Base-by-base conservation (phyloP, 305 asterid species). In the Coffea humblotiana region DNA sequence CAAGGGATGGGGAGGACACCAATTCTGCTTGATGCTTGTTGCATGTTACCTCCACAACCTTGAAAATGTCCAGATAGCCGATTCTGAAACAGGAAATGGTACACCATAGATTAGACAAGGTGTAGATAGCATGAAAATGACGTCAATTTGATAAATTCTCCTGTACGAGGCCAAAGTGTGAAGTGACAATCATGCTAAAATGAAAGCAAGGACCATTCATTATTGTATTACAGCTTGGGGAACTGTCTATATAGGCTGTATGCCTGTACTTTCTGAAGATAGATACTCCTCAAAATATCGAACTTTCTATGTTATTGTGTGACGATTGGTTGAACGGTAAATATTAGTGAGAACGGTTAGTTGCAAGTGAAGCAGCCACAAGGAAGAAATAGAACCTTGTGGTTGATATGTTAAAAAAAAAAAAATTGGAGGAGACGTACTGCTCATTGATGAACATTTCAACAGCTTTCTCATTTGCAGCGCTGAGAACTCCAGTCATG, bases 401-500 rank as follows among this genome's bases (percentile, higher is more conserved):
- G 8, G 58, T 13, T 11, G 43, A n/a, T 64, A 12, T 25, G 40
- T 11, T 23, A 35, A n/a, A 56, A 3, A 10, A 69, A 10, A n/a
- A 58, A n/a, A 52, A 79, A 21, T 35, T 43, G 21, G 66, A 69
- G 37, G 63, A n/a, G 48, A 87, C 97, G 58, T 82, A 94, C 98
- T 91, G 86, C 81, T 90, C 98, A 61, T 88, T 75, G 81, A 96
- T 92, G 77, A 96, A 96, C 89, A 96, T 79, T 83, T 96, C 99
- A 16, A 96, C 99, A 12, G 98, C 98, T 86, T 92, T 96, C 87
- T 96, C 97, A 40, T 94, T 96, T 67, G 99, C 98, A 18, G 99
- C 99, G 74, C 99, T 96, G 47, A 94, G 93, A 85, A 94, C 99
- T 47, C 98, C 98, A 0, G 99, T 96, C 99, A 96, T 96, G 76